Conservation (phyloP, 176 grass and related monocot species). For the Avena eriantha region DNA sequence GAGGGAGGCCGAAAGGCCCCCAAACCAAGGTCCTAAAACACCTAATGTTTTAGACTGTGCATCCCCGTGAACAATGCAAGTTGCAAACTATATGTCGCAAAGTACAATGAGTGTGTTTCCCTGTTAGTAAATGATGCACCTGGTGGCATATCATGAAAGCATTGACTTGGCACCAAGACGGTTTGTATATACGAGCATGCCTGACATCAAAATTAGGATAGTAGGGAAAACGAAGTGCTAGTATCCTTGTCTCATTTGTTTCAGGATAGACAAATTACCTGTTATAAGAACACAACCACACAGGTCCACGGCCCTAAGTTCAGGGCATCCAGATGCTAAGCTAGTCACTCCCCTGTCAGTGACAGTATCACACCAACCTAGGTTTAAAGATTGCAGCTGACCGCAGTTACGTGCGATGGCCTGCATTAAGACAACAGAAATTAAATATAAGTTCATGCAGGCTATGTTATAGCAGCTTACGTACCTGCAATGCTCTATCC, state of each 20-base stretch:
- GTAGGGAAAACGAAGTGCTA: background rate
- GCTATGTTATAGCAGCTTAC: background rate
- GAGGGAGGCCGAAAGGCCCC: no score
- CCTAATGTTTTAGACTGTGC: background rate
- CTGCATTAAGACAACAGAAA: constrained; percentile 42
- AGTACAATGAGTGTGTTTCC: background rate
- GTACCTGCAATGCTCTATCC: constrained; percentile 82
- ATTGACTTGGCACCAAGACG: background rate
- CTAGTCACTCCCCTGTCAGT: constrained; percentile 81
- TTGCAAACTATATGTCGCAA: background rate
- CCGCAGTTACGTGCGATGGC: constrained; percentile 69
- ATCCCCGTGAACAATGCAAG: background rate
- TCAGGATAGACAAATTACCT: constrained; percentile 42
- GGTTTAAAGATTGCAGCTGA: constrained; percentile 66
- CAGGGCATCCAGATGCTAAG: constrained; percentile 80
- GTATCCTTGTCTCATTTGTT: background rate
- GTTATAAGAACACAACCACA: constrained; percentile 91
- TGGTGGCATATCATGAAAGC: background rate
- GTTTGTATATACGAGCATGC: background rate
- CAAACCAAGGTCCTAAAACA: no score
- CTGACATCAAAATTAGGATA: background rate
- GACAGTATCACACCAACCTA: constrained; percentile 81
- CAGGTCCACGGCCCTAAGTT: constrained; percentile 75
- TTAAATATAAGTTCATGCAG: background rate
- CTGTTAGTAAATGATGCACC: background rate